Base-by-base conservation (phyloP, 345 rosid species). In the Stellera chamaejasme region DNA sequence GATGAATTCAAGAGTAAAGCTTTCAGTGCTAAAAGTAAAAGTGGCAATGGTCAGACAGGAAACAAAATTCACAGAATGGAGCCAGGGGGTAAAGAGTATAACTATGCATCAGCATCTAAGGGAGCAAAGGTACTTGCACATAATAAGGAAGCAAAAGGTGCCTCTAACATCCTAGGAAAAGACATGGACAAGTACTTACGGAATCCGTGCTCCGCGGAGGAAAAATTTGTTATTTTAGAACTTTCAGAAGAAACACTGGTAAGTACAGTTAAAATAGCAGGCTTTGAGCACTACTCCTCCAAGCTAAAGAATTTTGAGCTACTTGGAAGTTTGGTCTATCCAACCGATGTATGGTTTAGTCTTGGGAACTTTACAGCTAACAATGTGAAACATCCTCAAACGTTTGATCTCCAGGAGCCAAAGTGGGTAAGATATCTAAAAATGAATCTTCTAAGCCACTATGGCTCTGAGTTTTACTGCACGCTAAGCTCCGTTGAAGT, bases 191-290 rank as follows among this genome's bases (percentile, higher is more conserved):
- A 93, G 71, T 89, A 93, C 70, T 86, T 93, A 50, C 70, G 97
- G 13, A 93, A 89, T 59, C 97, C 99, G 1, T 93, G 99, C 62
- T 87, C 99, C 27, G 82, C 85, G 6, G 97, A 93, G 69, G 92
- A 68, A 65, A 93, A 93, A 72, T 93, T 69, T 62, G 92, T 87
- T 52, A 66, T 89, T 45, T 66, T 89, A 10, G 96, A 93, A 72
- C 97, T 93, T 56, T 87, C 97, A 12, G 99, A 93, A 70, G 99
- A 93, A 77, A 93, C 92, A 2, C 70, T 93, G 72, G 97, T 87
- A 25, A 84, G 77, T 47, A 83, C 96, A 13, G 77, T 90, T 41
- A 80, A 70, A 74, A 76, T 94, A 19, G 99, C 95, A 10, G 90
- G 90, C 60, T 85, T 94, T 32, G 97, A 94, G 80, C 99, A 94